Evolutionary conservation across 2,329 filamentous ascomycete species (phyloP).

Genomic region (Fusarium equiseti): DNA sequence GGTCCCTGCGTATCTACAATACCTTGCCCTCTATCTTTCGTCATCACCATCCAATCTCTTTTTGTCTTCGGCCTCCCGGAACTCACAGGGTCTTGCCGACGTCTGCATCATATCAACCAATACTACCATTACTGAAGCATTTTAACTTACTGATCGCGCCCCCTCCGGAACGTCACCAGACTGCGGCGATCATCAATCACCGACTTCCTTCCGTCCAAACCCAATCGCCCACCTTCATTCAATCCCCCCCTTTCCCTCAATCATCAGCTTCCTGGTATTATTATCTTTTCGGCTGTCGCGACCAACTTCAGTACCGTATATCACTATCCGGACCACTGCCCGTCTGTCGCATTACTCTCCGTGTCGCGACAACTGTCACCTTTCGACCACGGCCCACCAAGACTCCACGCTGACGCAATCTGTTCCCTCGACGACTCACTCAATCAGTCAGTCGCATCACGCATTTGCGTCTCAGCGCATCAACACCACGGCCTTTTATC

Average conservation of each 20-base stretch:
- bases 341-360: slow-evolving; percentile 25
- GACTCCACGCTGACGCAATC: slow-evolving; percentile 51
- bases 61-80: slow-evolving; percentile 29
- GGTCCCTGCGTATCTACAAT: slow-evolving; percentile 23
- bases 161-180: slow-evolving; percentile 38
- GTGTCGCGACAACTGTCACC: slow-evolving; percentile 39
- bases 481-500: slow-evolving; percentile 15
- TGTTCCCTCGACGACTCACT: slow-evolving; percentile 30
- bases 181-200: slow-evolving; percentile 41
- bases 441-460: slow-evolving; percentile 34
- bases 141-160: slow-evolving; percentile 20
- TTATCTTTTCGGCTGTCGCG: slow-evolving; percentile 15
- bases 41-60: slow-evolving; percentile 29
- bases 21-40: slow-evolving; percentile 30
- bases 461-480: slow-evolving; percentile 16
- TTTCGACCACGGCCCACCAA: slow-evolving; percentile 39
- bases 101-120: neutral
- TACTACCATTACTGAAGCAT: neutral
- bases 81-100: slow-evolving; percentile 33
- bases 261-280: slow-evolving; percentile 23
- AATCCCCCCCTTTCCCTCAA: slow-evolving; percentile 20
- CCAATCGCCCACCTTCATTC: slow-evolving; percentile 12
- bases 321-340: neutral
- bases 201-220: slow-evolving; percentile 24
- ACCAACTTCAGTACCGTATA: slow-evolving; percentile 17